Percentiles rank a stretch among this genome's conserved stretches.
Evolutionary conservation across 345 rosid genomes (phyloP).

Genomic region (Lenwebbia sp.): DNA sequence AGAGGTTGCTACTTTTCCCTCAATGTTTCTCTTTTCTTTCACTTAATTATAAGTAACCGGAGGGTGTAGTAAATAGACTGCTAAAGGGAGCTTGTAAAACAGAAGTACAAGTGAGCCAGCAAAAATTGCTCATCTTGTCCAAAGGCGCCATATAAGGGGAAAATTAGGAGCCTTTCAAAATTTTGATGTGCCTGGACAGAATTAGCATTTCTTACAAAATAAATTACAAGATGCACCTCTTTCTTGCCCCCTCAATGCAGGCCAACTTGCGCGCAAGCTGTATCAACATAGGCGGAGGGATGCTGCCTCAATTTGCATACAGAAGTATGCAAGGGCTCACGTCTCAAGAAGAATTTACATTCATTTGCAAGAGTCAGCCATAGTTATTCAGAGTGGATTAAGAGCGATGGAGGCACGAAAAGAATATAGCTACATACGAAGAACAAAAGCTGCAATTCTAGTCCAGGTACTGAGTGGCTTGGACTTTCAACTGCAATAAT

Average conservation of each 20-base stretch:
- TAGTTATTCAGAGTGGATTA: slow-evolving; percentile 45
- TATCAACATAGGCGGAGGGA: slow-evolving; percentile 68
- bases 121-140: neutral
- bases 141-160: neutral
- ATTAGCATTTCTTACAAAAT: neutral
- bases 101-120: neutral
- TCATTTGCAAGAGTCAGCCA: slow-evolving; percentile 34
- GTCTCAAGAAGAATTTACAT: slow-evolving; percentile 88
- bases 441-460: slow-evolving; percentile 44
- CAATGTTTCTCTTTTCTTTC: neutral
- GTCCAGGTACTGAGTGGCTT: slow-evolving; percentile 33
- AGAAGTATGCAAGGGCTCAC: slow-evolving; percentile 71
- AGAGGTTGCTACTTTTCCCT: slow-evolving; percentile 44
- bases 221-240: slow-evolving; percentile 27
- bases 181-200: neutral
- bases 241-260: slow-evolving; percentile 31
- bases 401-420: slow-evolving; percentile 48
- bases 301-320: slow-evolving; percentile 81
- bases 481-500: neutral
- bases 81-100: neutral
- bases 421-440: slow-evolving; percentile 35
- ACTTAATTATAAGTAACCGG: neutral
- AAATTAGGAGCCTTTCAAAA: neutral
- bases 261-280: slow-evolving; percentile 73
- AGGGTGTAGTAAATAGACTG: neutral